Evolutionary conservation across 139 green algal species (phyloP).

Genomic region (Closterium sp.): DNA sequence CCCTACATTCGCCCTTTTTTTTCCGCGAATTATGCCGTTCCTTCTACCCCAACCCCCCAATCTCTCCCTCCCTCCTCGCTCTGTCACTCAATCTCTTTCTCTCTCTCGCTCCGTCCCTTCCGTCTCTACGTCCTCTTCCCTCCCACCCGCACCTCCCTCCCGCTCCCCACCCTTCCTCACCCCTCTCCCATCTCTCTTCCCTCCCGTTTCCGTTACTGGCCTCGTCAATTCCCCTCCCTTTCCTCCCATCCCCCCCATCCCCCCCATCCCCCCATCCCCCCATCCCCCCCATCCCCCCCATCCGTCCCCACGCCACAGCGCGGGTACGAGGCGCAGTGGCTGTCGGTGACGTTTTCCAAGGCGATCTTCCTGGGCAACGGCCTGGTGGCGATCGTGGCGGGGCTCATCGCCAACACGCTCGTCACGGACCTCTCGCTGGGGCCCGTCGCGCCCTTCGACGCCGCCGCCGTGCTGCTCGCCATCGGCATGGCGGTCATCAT

Average conservation of each 20-base stretch:
- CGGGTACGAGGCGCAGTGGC: conserved; percentile 75
- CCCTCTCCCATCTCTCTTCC: background rate
- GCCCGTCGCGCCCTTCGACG: conserved; percentile 94
- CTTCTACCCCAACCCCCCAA: too few relatives aligned
- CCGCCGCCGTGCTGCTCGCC: conserved; percentile 73
- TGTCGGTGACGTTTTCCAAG: conserved; percentile 83
- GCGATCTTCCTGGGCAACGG: conserved; percentile 97
- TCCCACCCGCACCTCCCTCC: too few relatives aligned
- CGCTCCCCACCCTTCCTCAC: background rate
- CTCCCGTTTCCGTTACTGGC: background rate
- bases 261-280: too few relatives aligned
- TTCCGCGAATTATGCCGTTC: too few relatives aligned
- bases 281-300: too few relatives aligned
- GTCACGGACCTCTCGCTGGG: conserved; percentile 76
- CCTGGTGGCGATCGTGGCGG: conserved; percentile 86
- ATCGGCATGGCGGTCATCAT: conserved; percentile 76
- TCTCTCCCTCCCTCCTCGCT: too few relatives aligned
- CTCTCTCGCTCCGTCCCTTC: too few relatives aligned
- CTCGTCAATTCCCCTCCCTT: background rate
- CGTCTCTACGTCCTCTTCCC: too few relatives aligned
- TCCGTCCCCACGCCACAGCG: conserved; percentile 52
- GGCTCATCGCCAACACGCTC: conserved; percentile 84
- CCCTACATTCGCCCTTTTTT: too few relatives aligned
- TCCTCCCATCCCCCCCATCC: too few relatives aligned
- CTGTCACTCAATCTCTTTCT: too few relatives aligned